phyloP scores from a whole-genome alignment of 129 eudicot species.

The Daucus carota region DH1_v3.0 NC_030383.2:63373501-63374000 shows the following conservation, averaged over 20 bases:
- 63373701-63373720: slow-evolving; percentile 16
- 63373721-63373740: not conserved
- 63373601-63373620: not conserved
- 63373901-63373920: slow-evolving; percentile 2
- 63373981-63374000: not conserved
- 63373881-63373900: not conserved
- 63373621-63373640: slow-evolving; percentile 19
- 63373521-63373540: not conserved
- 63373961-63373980: not conserved
- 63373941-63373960: not conserved
- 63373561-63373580: slow-evolving; percentile 8
- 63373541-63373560: slow-evolving; percentile 1
- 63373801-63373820: not conserved
- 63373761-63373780: not conserved
- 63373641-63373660: slow-evolving; percentile 3
- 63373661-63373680: not conserved
- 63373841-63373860: not conserved
- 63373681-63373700: slow-evolving; percentile 12
- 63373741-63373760: not conserved
- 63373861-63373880: not conserved
- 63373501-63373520: slow-evolving; percentile 3
- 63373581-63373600: not conserved
- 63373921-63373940: not conserved
- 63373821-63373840: not conserved
- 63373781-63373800: not conserved